A percentile compares a stretch with the other conserved stretches of the same genome.
These are phyloP conservation scores for Ascochyta fabae DNA, from an alignment of 2,329 filamentous ascomycete species.

Conservation along the genomic window DNA sequence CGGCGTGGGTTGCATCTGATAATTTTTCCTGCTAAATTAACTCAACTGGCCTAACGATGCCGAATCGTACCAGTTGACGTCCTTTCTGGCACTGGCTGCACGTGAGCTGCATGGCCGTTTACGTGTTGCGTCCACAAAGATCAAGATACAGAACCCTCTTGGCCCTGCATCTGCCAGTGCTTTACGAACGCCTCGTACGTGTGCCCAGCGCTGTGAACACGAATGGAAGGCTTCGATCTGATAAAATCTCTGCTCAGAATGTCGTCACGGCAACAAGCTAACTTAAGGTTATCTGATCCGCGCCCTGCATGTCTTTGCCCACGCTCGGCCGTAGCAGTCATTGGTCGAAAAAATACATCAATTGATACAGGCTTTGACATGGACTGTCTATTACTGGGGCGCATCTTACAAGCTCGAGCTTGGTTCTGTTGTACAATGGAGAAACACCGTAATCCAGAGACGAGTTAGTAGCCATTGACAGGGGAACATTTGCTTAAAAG, in stretches of 20 bases:
- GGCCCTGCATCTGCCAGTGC: constrained; percentile 14
- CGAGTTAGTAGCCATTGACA: not conserved
- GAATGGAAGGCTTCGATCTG: constrained; percentile 17
- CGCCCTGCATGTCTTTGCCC: constrained; percentile 25
- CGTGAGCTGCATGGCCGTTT: constrained; percentile 20
- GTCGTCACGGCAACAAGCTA: constrained; percentile 19
- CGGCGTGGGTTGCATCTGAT: constrained; percentile 23
- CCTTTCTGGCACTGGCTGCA: not conserved
- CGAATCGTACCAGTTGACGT: constrained; percentile 2
- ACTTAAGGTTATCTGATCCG: constrained; percentile 47
- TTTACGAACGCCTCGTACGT: constrained; percentile 18
- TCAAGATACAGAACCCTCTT: not conserved
- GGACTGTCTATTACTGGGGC: constrained; percentile 2
- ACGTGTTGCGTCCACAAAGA: constrained; percentile 25
- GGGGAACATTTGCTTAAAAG: not conserved
- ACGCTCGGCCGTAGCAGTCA: not conserved
- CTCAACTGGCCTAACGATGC: constrained; percentile 11
- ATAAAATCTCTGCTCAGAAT: constrained; percentile 23
- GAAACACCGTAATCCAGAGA: constrained; percentile 6
- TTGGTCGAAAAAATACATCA: constrained; percentile 2
- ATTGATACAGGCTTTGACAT: constrained; percentile 17
- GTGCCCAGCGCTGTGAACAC: not conserved
- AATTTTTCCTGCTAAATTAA: constrained; percentile 9
- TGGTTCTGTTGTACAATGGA: not conserved
- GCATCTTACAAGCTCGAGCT: not conserved